Conservation (phyloP, 352 stramenopile species). For the Phytopythium helicoides region DNA sequence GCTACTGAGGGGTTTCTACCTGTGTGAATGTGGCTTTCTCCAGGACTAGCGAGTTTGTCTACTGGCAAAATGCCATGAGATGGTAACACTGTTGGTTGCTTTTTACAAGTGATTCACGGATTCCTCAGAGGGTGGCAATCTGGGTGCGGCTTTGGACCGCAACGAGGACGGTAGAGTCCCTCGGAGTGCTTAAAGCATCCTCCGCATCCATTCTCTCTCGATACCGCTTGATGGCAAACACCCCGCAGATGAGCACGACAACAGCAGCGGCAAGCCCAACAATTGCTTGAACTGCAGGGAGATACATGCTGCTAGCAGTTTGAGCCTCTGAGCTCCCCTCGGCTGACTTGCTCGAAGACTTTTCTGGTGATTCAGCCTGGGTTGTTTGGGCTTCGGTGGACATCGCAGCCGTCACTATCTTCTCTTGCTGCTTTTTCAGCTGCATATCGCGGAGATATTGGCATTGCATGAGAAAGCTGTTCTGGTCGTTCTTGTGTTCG, state of each 20-base stretch:
- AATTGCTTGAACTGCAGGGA: background rate
- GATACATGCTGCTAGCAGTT: too few species aligned
- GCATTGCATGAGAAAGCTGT: conserved; percentile 58
- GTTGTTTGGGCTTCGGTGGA: too few species aligned
- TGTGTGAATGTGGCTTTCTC: conserved; percentile 2
- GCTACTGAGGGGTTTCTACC: conserved; percentile 6
- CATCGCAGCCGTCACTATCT: background rate
- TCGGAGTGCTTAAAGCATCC: conserved; percentile 16
- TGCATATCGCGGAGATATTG: conserved; percentile 32
- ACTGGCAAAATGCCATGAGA: background rate
- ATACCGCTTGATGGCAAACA: conserved; percentile 19
- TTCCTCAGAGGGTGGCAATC: conserved; percentile 23
- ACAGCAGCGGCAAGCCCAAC: conserved; percentile 5
- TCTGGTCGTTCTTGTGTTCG: conserved; percentile 52
- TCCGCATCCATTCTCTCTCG: conserved; percentile 15
- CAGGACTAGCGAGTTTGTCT: background rate
- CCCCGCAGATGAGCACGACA: conserved; percentile 24
- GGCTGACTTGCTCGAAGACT: too few species aligned
- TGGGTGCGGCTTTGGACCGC: conserved; percentile 31
- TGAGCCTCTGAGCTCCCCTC: too few species aligned
- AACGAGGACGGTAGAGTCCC: conserved; percentile 19
- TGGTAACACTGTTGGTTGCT: background rate
- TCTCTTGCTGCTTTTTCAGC: conserved; percentile 4
- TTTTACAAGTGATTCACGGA: too few species aligned
- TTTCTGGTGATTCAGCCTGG: too few species aligned